Evolutionary conservation across 2,329 filamentous ascomycete genomes (phyloP).

Genomic region (Penicillium sp.): DNA sequence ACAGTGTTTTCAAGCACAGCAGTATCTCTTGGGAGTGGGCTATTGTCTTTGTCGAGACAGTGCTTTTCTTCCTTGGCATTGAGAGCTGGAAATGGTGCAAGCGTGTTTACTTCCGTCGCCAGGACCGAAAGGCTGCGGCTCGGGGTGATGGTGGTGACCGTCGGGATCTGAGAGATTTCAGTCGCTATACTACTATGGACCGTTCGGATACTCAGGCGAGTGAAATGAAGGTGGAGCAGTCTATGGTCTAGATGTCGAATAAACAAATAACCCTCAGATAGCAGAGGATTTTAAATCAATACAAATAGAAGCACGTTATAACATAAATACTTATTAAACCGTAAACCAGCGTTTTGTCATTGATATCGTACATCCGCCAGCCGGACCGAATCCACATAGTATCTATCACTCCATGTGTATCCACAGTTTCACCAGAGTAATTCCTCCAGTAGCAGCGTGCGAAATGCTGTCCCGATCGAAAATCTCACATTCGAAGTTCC

Average conservation of each 20-base stretch:
- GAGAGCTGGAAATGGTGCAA: constrained; percentile 70
- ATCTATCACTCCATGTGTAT: too few species aligned
- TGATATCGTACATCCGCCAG: too few species aligned
- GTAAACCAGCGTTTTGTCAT: neutral
- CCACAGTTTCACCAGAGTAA: too few species aligned
- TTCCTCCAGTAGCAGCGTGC: neutral
- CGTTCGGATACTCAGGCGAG: constrained; percentile 32
- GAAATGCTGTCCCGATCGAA: neutral
- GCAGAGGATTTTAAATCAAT: neutral
- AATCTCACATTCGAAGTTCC: neutral
- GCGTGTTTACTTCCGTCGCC: constrained; percentile 53
- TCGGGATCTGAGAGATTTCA: constrained; percentile 27
- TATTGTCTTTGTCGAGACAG: constrained; percentile 61
- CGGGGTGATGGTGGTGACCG: constrained; percentile 13
- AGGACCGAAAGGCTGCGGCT: constrained; percentile 15
- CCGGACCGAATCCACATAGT: too few species aligned
- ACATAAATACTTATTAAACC: neutral
- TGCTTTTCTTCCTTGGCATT: constrained; percentile 63
- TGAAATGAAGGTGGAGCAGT: constrained; percentile 29
- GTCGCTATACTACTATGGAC: constrained; percentile 37
- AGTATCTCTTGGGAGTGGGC: constrained; percentile 70
- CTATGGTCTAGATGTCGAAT: constrained; percentile 28
- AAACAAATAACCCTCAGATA: neutral
- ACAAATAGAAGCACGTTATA: neutral
- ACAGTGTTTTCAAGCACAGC: constrained; percentile 64